Evolutionary conservation across 2,329 filamentous ascomycete species (phyloP).

Genomic region (Colletotrichum kahawae): DNA sequence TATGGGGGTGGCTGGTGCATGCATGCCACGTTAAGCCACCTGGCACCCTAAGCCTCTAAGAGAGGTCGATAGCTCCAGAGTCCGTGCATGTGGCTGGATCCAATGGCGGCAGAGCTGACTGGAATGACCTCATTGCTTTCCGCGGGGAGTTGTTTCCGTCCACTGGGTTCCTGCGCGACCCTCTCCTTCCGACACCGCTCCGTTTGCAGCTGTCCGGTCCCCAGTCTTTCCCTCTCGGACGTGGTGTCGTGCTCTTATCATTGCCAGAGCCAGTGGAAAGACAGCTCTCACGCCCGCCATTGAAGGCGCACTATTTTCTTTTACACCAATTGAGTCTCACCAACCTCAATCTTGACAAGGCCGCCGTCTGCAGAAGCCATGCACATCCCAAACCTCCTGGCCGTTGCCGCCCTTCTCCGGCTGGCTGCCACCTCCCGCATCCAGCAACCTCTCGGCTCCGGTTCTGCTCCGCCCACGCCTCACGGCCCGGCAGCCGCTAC

Average conservation of each 20-base stretch:
- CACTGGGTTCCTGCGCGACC: neutral
- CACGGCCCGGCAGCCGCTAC: neutral
- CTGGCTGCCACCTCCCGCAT: conserved; percentile 7
- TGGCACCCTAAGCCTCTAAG: no score
- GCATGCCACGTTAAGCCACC: neutral
- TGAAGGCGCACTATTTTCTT: neutral
- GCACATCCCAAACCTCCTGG: neutral
- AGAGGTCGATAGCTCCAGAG: neutral
- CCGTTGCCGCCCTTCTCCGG: conserved; percentile 1
- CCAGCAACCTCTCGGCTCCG: conserved; percentile 13
- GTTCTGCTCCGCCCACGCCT: neutral
- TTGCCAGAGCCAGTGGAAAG: neutral
- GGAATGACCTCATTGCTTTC: conserved; percentile 12
- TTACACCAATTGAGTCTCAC: neutral
- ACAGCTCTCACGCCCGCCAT: neutral
- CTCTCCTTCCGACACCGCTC: conserved; percentile 17
- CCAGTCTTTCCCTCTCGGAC: neutral
- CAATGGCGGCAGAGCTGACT: neutral
- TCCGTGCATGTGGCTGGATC: conserved; percentile 1
- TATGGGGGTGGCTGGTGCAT: conserved; percentile 16
- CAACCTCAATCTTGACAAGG: neutral
- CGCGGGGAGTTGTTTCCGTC: neutral
- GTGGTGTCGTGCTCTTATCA: neutral
- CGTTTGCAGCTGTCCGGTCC: neutral
- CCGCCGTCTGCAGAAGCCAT: neutral